phyloP scores from a whole-genome alignment of 352 stramenopile species.

The Phytopythium chamaehyphon region DNA sequence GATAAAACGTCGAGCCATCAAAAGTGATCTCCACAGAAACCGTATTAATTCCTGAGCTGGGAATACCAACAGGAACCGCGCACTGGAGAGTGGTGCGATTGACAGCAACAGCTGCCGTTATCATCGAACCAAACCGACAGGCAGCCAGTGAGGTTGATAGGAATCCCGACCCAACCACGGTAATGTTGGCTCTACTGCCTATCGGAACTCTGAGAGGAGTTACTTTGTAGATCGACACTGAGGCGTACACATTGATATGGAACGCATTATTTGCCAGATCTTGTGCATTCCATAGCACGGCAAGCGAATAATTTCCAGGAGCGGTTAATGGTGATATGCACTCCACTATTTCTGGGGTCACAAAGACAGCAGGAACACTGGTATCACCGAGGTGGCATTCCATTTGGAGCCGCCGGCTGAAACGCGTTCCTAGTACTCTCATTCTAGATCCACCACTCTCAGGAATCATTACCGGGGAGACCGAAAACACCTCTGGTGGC shows the following conservation, averaged over 20 bases:
- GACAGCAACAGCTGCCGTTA: slow-evolving; percentile 12
- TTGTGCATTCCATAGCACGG: slow-evolving; percentile 35
- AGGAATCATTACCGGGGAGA: slow-evolving; percentile 14
- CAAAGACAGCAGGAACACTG: neutral
- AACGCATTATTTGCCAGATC: slow-evolving; percentile 10
- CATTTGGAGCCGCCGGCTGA: slow-evolving; percentile 8
- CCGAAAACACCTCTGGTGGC: slow-evolving; percentile 8
- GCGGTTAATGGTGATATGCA: slow-evolving; percentile 17
- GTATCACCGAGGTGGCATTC: slow-evolving; percentile 19
- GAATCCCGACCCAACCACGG: slow-evolving; percentile 25
- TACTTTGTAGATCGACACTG: slow-evolving; percentile 17
- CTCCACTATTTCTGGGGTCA: slow-evolving; percentile 22
- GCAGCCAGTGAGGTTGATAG: slow-evolving; percentile 5
- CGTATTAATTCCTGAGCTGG: neutral
- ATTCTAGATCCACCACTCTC: slow-evolving; percentile 13
- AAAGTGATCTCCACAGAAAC: slow-evolving; percentile 23
- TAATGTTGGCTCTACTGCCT: slow-evolving; percentile 11
- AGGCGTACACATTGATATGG: slow-evolving; percentile 13
- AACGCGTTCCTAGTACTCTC: slow-evolving; percentile 16
- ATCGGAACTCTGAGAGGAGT: slow-evolving; percentile 14
- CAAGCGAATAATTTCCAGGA: slow-evolving; percentile 27
- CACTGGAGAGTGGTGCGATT: slow-evolving; percentile 26
- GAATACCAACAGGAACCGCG: neutral
- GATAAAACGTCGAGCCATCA: slow-evolving; percentile 20
- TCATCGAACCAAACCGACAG: slow-evolving; percentile 23